These are phyloP conservation scores for Ustilago tritici DNA, from an alignment of 1,284 basidiomycete species.

Conservation along the genomic window DNA sequence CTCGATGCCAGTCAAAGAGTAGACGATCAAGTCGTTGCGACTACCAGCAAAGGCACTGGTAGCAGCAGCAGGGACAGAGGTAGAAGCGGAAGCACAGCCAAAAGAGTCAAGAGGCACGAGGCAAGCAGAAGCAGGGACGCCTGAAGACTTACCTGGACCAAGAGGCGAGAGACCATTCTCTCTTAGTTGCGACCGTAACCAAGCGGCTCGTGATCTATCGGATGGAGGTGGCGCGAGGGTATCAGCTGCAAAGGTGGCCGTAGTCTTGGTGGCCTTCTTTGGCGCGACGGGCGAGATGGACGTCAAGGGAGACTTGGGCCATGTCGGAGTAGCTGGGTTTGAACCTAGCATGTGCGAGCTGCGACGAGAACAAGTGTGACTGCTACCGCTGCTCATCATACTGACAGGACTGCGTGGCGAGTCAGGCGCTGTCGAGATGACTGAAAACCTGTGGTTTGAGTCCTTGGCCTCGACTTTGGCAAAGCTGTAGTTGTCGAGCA, in stretches of 20 bases:
- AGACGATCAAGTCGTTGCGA: conserved; percentile 14
- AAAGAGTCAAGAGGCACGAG: background rate
- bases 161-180: conserved; percentile 12
- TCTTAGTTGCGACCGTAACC: conserved; percentile 20
- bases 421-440: conserved; percentile 15
- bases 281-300: conserved; percentile 22
- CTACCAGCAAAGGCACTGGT: conserved; percentile 4
- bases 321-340: conserved; percentile 30
- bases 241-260: conserved; percentile 26
- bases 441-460: conserved; percentile 33
- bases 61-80: conserved; percentile 15
- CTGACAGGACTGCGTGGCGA: conserved; percentile 27
- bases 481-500: conserved; percentile 43
- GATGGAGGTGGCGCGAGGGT: conserved; percentile 14
- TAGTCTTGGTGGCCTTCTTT: conserved; percentile 15
- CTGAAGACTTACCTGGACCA: conserved; percentile 28
- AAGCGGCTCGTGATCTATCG: conserved; percentile 23
- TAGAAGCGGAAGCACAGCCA: conserved; percentile 4
- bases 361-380: conserved; percentile 22
- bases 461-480: conserved; percentile 26
- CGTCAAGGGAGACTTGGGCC: conserved; percentile 44
- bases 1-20: background rate
- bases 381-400: conserved; percentile 17
- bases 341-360: conserved; percentile 34
- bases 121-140: conserved; percentile 2